These are phyloP conservation scores for Tolypocladium guangdongense DNA, from an alignment of 2,329 filamentous ascomycete genomes.

Conservation along the genomic window DNA sequence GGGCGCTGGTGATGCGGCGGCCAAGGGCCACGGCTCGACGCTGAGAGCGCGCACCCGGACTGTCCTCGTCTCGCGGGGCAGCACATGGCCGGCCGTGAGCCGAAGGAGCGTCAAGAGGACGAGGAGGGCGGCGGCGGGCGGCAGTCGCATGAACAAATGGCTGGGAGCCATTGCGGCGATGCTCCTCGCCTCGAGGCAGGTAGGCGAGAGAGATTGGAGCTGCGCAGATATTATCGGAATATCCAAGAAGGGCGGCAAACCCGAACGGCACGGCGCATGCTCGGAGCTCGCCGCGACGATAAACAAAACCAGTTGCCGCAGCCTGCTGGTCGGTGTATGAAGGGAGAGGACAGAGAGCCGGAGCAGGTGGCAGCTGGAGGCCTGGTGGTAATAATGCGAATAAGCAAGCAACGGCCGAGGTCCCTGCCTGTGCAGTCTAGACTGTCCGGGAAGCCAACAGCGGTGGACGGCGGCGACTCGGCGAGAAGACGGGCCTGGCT, in stretches of 20 bases:
- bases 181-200: not conserved
- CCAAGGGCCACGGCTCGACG: slow-evolving; percentile 26
- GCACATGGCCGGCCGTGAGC: slow-evolving; percentile 22
- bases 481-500: not conserved
- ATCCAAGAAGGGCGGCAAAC: not conserved
- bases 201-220: not conserved
- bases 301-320: not conserved
- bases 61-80: slow-evolving; percentile 30
- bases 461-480: not conserved
- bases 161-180: not conserved
- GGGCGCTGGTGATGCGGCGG: slow-evolving; percentile 27
- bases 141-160: not conserved
- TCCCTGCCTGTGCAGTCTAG: not conserved
- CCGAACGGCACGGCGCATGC: not conserved
- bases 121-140: not conserved
- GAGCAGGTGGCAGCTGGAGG: not conserved
- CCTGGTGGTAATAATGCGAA: not conserved
- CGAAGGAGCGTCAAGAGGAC: slow-evolving; percentile 13
- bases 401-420: not conserved
- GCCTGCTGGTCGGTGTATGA: not conserved
- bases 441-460: not conserved
- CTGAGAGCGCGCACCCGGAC: slow-evolving; percentile 22
- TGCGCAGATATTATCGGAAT: not conserved
- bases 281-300: not conserved
- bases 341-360: not conserved